phyloP scores from a whole-genome alignment of 163 green algal genomes.

The Chlorella variabilis region DNA sequence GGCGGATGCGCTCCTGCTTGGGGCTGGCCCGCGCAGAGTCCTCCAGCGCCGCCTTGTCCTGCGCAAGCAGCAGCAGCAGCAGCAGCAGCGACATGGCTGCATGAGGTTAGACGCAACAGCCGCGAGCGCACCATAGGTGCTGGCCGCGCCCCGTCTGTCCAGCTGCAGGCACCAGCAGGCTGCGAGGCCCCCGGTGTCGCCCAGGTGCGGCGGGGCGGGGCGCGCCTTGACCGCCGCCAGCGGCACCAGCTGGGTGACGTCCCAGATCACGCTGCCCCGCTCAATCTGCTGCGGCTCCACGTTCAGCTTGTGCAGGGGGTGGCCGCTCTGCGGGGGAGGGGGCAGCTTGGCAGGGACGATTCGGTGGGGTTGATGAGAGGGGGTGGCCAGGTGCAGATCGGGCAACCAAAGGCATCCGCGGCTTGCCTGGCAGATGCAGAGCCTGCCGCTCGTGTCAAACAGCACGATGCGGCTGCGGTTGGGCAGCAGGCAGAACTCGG shows the following conservation, averaged over 20 bases:
- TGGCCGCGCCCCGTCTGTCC: no score
- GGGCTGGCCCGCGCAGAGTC: conserved; percentile 74
- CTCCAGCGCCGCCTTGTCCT: conserved; percentile 31
- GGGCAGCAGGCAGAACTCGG: conserved; percentile 8
- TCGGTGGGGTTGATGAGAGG: no score
- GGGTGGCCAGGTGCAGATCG: no score
- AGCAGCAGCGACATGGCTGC: not conserved
- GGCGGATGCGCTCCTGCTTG: conserved; percentile 28
- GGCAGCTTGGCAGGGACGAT: no score
- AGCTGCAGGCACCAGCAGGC: no score
- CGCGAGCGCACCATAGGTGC: no score
- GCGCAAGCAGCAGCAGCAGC: conserved; percentile 11
- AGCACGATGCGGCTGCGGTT: conserved; percentile 1
- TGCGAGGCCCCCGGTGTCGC: no score
- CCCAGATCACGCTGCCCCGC: not conserved
- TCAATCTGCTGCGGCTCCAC: not conserved
- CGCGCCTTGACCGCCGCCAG: not conserved
- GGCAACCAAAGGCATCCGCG: no score
- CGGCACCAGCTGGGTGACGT: conserved; percentile 13
- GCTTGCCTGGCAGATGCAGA: conserved; percentile 22
- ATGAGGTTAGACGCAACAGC: no score
- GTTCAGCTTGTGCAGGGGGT: conserved; percentile 27
- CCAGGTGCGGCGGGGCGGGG: no score
- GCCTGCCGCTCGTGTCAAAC: not conserved
- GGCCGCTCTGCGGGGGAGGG: conserved; percentile 8